Evolutionary conservation across 1,139 yeast species (phyloP), one percentile per base, ranked within the genome.

Genomic region (Pichia sp.): DNA sequence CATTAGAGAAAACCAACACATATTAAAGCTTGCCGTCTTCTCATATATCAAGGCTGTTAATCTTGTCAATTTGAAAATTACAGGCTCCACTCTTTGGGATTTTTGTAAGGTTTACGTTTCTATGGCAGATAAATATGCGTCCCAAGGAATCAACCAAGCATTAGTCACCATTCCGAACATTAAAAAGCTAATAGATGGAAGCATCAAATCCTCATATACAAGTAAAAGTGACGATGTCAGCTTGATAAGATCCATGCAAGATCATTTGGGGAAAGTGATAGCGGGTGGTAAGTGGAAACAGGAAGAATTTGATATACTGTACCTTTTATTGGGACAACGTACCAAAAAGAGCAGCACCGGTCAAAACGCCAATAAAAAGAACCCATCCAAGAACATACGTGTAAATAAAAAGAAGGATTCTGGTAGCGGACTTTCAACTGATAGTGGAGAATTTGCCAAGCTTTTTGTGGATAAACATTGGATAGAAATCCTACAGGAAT

Each of bases 1-100:
- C 38, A 82, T 82, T 28, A 60, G 64, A 22, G 60, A 60, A 33
- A 78, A 78, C 49, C 68, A 77, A 26, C 61, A 62, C 11, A 40
- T 54, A 3, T 55, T 82, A 29, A 64, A 77, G 48, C 54, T 63
- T 0, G 64, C 69, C 50, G 72, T 80, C 3, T 73, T 79, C 39
- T 67, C 65, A 28, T 60, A 74, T 39, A 59, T 80, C 21, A 71
- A 70, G 44, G 56, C 55, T 26, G 66, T 69, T 46, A 80, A 85
- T 32, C 54, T 77, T 23, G 61, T 74, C 22, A 69, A 71, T 42
- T 59, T 78, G 39, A 76, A 71, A 37, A 54, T 81, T 13, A 64
- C 66, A 16, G 82, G 83, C 5, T 78, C 70, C 30, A 58, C 74
- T 1, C 54, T 75, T 1, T 82, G 91, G 91, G 60, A 78, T 45